phyloP scores from a whole-genome alignment of 495 filamentous ascomycete species.

The Podospora sp. region DNA sequence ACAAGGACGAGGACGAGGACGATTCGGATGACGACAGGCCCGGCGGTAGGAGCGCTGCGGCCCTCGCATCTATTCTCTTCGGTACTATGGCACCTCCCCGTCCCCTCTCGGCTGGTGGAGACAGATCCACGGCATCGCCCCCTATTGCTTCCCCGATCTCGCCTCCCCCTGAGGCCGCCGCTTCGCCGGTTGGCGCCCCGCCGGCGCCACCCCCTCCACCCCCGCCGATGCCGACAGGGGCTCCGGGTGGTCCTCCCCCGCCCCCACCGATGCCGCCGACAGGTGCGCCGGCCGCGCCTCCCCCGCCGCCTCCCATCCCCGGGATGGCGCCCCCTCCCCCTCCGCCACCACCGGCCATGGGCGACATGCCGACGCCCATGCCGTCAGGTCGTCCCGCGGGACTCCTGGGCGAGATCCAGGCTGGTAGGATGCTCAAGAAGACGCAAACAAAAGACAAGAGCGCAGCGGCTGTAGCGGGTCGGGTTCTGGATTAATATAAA shows the following conservation, averaged over 20 bases:
- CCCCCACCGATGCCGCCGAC: constrained; percentile 50
- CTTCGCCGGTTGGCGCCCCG: constrained; percentile 38
- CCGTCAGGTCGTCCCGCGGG: constrained; percentile 57
- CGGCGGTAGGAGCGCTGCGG: constrained; percentile 79
- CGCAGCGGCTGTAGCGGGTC: constrained; percentile 65
- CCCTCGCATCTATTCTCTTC: constrained; percentile 91
- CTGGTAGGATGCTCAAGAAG: constrained; percentile 76
- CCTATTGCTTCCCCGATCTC: constrained; percentile 43
- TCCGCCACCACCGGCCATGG: constrained; percentile 53
- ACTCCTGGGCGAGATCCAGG: constrained; percentile 78
- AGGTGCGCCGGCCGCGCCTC: constrained; percentile 40
- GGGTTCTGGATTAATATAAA: constrained; percentile 57
- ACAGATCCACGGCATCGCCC: constrained; percentile 57
- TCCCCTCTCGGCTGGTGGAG: constrained; percentile 79
- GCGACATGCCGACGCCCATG: constrained; percentile 39
- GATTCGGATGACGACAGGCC: constrained; percentile 69
- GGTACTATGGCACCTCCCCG: constrained; percentile 96
- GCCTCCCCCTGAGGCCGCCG: constrained; percentile 43
- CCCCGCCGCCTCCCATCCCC: constrained; percentile 56
- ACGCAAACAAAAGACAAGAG: constrained; percentile 86
- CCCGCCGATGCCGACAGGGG: constrained; percentile 39
- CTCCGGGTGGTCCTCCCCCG: constrained; percentile 36
- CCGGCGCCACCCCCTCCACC: constrained; percentile 43
- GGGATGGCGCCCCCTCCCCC: constrained; percentile 58
- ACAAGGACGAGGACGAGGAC: constrained; percentile 74